Conservation (phyloP, 2,329 filamentous ascomycete genomes). For the Beauveria australis region DNA sequence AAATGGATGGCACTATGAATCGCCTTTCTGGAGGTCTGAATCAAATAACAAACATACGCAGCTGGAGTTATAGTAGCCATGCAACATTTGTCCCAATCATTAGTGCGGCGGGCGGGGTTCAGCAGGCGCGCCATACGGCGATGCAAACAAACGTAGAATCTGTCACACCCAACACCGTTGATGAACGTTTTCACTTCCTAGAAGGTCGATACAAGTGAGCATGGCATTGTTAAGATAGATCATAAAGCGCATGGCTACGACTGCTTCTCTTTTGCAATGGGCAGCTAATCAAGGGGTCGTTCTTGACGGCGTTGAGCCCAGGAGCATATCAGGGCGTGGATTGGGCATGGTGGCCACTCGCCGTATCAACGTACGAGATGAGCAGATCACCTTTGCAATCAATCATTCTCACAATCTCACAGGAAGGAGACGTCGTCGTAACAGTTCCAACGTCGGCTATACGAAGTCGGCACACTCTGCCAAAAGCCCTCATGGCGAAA, state of each 20-base stretch:
- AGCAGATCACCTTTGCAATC: background rate
- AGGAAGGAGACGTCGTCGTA: slow-evolving; percentile 49
- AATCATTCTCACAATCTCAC: background rate
- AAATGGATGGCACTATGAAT: background rate
- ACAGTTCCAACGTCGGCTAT: slow-evolving; percentile 57
- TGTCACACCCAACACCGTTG: background rate
- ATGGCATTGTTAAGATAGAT: background rate
- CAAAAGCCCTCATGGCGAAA: slow-evolving; percentile 41
- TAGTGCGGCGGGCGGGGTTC: background rate
- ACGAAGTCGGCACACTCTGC: slow-evolving; percentile 54
- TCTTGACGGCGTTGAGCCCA: background rate
- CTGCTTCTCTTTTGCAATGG: background rate
- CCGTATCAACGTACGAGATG: background rate
- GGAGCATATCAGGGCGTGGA: background rate
- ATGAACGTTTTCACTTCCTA: background rate
- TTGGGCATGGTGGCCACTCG: background rate
- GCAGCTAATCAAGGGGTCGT: background rate
- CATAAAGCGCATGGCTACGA: background rate
- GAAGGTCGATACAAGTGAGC: too few species aligned
- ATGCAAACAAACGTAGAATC: background rate
- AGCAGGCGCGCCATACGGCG: background rate
- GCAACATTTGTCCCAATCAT: background rate
- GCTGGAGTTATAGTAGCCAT: background rate
- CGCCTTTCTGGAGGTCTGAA: background rate
- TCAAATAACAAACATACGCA: background rate